Evolutionary conservation across 306 rosid species (phyloP).

Genomic region (Medicago ruthenica): DNA sequence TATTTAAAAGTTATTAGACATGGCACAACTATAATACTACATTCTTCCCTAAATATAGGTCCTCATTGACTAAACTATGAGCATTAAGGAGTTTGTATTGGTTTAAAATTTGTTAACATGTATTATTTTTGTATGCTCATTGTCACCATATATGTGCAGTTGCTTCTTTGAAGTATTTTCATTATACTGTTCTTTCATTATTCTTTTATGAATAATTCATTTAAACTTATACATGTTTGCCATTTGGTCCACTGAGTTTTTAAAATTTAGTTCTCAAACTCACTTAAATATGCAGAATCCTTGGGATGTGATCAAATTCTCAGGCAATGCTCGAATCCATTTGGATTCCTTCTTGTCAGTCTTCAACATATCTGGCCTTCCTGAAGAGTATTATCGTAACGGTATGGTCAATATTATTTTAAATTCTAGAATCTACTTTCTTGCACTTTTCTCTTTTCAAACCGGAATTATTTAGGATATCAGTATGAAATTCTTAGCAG

Average conservation of each 20-base stretch:
- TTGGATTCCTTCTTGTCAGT: conserved; percentile 91
- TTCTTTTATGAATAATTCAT: conserved; percentile 22
- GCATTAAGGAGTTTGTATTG: background rate
- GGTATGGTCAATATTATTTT: conserved; percentile 53
- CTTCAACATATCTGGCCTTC: conserved; percentile 90
- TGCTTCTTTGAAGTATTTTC: conserved; percentile 13
- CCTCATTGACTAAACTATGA: background rate
- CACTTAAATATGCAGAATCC: conserved; percentile 73
- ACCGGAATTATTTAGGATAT: conserved; percentile 31
- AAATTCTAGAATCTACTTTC: conserved; percentile 18
- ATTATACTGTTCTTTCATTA: background rate
- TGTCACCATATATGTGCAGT: background rate
- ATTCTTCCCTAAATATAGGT: background rate
- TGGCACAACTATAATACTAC: background rate
- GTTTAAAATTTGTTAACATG: background rate
- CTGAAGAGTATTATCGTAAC: conserved; percentile 82
- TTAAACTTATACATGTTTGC: conserved; percentile 9
- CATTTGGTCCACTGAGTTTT: conserved; percentile 21
- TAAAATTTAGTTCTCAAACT: conserved; percentile 31
- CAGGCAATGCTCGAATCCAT: conserved; percentile 80
- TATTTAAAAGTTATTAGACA: background rate
- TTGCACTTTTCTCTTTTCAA: conserved; percentile 8
- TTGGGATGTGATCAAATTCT: conserved; percentile 82
- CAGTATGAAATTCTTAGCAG: conserved; percentile 54
- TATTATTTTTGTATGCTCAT: background rate